Percentiles rank a stretch among this genome's conserved stretches.
Evolutionary conservation across 768 basidiomycete species (phyloP).

Genomic region (Lentinula detonsa): DNA sequence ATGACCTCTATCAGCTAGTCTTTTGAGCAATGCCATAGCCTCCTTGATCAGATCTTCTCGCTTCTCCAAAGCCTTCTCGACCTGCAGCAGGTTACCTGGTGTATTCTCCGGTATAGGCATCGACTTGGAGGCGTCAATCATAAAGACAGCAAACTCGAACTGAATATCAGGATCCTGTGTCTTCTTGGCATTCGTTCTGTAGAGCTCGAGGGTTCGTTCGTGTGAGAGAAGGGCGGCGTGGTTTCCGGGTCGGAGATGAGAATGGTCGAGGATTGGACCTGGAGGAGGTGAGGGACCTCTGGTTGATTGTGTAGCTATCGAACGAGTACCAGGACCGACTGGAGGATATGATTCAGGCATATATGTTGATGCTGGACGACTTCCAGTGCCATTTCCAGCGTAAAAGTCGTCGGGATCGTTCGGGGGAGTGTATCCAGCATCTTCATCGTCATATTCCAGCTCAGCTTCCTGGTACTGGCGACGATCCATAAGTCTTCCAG

Average conservation of each 20-base stretch:
- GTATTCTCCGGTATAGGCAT: slow-evolving; percentile 71
- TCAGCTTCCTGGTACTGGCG: slow-evolving; percentile 22
- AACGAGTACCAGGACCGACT: background rate
- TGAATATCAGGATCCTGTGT: slow-evolving; percentile 96
- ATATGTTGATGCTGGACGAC: slow-evolving; percentile 20
- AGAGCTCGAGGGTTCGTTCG: slow-evolving; percentile 94
- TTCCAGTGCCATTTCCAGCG: slow-evolving; percentile 26
- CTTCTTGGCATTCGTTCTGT: slow-evolving; percentile 97
- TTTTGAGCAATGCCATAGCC: slow-evolving; percentile 81
- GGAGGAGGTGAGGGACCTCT: slow-evolving; percentile 63
- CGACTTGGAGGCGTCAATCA: slow-evolving; percentile 95
- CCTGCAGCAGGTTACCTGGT: slow-evolving; percentile 69
- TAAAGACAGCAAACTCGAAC: slow-evolving; percentile 98
- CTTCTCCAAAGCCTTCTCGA: slow-evolving; percentile 76
- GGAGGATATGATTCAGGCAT: slow-evolving; percentile 19
- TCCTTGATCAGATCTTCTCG: slow-evolving; percentile 87
- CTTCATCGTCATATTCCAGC: slow-evolving; percentile 29
- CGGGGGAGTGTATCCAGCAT: slow-evolving; percentile 28
- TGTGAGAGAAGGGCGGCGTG: slow-evolving; percentile 91
- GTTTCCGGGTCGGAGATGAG: slow-evolving; percentile 88
- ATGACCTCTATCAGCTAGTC: slow-evolving; percentile 91
- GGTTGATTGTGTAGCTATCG: slow-evolving; percentile 42
- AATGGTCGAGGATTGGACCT: slow-evolving; percentile 79
- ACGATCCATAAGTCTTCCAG: slow-evolving; percentile 5
- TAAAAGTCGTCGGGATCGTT: slow-evolving; percentile 45